Conservation (phyloP, 306 rosid species). For the Oemleria cerasiformis region DNA sequence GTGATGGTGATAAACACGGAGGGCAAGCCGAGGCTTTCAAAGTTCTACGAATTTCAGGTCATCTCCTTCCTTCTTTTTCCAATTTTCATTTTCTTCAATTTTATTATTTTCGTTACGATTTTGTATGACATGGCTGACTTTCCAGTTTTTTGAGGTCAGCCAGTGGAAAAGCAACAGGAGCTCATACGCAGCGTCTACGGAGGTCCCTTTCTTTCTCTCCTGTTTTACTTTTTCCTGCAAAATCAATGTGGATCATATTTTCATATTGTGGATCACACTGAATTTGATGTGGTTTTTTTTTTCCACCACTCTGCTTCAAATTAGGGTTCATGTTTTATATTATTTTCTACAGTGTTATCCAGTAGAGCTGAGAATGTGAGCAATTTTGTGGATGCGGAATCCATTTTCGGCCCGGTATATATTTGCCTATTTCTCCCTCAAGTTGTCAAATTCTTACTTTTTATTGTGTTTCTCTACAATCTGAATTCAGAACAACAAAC, state of each 20-base stretch:
- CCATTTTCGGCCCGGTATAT: conserved; percentile 75
- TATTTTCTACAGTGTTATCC: conserved; percentile 53
- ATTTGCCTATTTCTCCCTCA: neutral
- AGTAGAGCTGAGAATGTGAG: conserved; percentile 89
- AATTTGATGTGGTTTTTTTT: neutral
- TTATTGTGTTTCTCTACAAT: neutral
- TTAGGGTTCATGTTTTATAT: neutral
- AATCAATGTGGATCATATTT: conserved; percentile 2
- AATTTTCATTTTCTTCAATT: neutral
- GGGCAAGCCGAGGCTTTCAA: conserved; percentile 91
- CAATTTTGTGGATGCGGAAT: conserved; percentile 80
- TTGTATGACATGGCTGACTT: conserved; percentile 8
- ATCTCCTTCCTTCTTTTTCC: conserved; percentile 19
- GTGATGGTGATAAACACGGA: conserved; percentile 88
- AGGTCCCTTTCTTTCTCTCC: conserved; percentile 43
- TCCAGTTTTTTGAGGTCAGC: conserved; percentile 46
- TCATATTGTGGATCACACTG: neutral
- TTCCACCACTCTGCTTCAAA: neutral
- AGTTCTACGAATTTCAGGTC: conserved; percentile 82
- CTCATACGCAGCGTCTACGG: conserved; percentile 76
- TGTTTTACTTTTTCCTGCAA: neutral
- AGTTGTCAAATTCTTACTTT: neutral
- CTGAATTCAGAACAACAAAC: neutral
- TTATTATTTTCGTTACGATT: conserved; percentile 1
- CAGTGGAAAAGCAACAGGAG: conserved; percentile 87